Evolutionary conservation across 2,329 filamentous ascomycete species (phyloP).

Genomic region (Volutella citrinella): DNA sequence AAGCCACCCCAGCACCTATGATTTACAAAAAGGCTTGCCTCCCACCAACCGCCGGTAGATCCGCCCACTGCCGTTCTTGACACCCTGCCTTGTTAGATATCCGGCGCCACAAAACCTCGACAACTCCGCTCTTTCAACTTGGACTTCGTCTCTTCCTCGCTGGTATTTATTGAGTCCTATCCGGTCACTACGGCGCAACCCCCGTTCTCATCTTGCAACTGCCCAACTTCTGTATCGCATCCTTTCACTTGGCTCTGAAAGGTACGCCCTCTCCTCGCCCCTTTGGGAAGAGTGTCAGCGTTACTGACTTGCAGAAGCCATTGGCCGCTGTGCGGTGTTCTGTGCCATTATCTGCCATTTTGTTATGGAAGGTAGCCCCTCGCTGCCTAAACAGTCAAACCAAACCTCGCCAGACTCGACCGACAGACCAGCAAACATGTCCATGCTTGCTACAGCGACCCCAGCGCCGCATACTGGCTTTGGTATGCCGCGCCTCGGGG

Average conservation of each 20-base stretch:
- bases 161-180: no score
- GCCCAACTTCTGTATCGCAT: no score
- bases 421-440: slow-evolving; percentile 40
- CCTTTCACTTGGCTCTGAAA: no score
- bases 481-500: slow-evolving; percentile 39
- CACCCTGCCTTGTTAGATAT: no score
- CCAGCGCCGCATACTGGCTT: slow-evolving; percentile 40
- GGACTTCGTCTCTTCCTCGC: no score
- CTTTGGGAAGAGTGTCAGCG: no score
- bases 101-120: no score
- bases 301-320: no score
- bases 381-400: slow-evolving; percentile 28
- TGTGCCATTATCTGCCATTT: slow-evolving; percentile 15
- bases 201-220: no score
- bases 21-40: slow-evolving; percentile 30
- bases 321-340: slow-evolving; percentile 20
- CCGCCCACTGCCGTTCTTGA: slow-evolving; percentile 7
- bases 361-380: slow-evolving; percentile 42
- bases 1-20: slow-evolving; percentile 25
- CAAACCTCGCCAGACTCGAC: slow-evolving; percentile 22
- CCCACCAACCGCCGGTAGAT: slow-evolving; percentile 18
- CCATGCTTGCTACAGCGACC: slow-evolving; percentile 46
- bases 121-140: no score
- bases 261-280: no score
- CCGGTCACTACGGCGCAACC: no score